Percentiles rank a stretch among this genome's conserved stretches.
Evolutionary conservation across 805 yeast genomes (phyloP).

Genomic region (Yarrowia keelungensis): DNA sequence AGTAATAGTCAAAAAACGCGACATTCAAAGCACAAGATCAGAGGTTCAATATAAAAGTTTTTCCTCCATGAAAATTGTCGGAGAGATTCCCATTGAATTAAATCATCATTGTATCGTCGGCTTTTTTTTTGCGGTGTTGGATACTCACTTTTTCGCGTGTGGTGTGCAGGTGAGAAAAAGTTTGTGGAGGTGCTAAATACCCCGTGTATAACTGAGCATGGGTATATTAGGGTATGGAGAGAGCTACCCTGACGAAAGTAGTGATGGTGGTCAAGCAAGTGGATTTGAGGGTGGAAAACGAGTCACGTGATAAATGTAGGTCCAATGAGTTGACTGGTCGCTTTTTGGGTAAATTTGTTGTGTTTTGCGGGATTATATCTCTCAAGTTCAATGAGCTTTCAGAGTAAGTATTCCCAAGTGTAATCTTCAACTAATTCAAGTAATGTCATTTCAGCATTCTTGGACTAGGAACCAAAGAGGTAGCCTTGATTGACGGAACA

Average conservation of each 20-base stretch:
- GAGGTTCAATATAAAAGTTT: slow-evolving; percentile 16
- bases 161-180: background rate
- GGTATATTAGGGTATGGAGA: background rate
- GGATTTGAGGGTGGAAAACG: no score
- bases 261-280: background rate
- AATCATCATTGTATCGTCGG: slow-evolving; percentile 3
- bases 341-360: no score
- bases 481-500: no score
- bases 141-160: slow-evolving; percentile 3
- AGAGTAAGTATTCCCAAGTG: no score
- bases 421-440: no score
- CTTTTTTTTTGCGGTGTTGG: background rate
- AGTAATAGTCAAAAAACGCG: background rate
- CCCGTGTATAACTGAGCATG: background rate
- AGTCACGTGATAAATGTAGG: no score
- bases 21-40: background rate
- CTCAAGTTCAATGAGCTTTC: no score
- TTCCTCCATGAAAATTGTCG: slow-evolving; percentile 23
- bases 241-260: background rate
- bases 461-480: no score
- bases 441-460: no score
- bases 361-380: no score
- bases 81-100: slow-evolving; percentile 21
- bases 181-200: background rate
- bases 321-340: no score